phyloP scores from a whole-genome alignment of 1,284 basidiomycete species.

The Cryptococcus neoformans region DNA sequence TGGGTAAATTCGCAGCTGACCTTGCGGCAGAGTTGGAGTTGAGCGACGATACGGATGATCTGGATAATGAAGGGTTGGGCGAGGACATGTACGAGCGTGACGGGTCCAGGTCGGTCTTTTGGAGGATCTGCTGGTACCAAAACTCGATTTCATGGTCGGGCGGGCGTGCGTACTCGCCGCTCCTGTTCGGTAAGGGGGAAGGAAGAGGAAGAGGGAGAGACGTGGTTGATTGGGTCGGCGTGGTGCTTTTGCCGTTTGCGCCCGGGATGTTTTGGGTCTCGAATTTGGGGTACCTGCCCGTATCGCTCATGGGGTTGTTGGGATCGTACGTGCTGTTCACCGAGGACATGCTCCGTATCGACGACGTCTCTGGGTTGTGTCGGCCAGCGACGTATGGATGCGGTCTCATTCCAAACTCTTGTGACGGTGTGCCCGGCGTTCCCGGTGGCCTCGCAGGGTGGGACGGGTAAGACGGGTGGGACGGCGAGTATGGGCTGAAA shows the following conservation, averaged over 20 bases:
- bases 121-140: slow-evolving; percentile 71
- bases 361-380: slow-evolving; percentile 33
- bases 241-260: slow-evolving; percentile 5
- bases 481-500: no score
- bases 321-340: slow-evolving; percentile 22
- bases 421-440: background rate
- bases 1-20: slow-evolving; percentile 53
- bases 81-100: background rate
- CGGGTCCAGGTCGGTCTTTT: slow-evolving; percentile 60
- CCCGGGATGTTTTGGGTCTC: slow-evolving; percentile 2
- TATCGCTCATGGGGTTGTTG: slow-evolving; percentile 18
- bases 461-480: background rate
- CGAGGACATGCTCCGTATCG: slow-evolving; percentile 18
- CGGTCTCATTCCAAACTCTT: background rate
- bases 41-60: slow-evolving; percentile 12
- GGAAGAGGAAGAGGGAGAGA: slow-evolving; percentile 8
- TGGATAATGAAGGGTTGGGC: background rate
- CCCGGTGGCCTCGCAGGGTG: background rate
- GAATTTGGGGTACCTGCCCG: slow-evolving; percentile 35
- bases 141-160: slow-evolving; percentile 69
- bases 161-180: slow-evolving; percentile 70
- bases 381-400: slow-evolving; percentile 22
- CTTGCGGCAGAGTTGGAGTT: slow-evolving; percentile 29
- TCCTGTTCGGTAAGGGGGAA: slow-evolving; percentile 6
- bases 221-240: slow-evolving; percentile 10